These are phyloP conservation scores for Pseudogymnoascus sp. DNA, from an alignment of 2,329 filamentous ascomycete genomes.

Conservation along the genomic window DNA sequence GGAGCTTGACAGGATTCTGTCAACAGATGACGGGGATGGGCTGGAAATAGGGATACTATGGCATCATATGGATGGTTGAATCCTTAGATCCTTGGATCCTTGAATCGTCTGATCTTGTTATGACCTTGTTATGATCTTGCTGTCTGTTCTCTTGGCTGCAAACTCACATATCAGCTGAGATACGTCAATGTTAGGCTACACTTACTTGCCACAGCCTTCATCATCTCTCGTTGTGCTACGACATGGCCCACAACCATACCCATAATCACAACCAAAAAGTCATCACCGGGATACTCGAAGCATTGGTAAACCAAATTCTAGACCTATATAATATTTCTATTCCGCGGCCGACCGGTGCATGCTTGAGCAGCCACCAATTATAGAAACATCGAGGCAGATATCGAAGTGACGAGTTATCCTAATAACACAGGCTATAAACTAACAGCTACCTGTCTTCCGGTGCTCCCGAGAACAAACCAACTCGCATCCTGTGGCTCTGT, in stretches of 20 bases:
- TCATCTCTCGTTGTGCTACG: not conserved
- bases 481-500: slow-evolving; percentile 72
- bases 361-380: not conserved
- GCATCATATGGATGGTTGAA: not conserved
- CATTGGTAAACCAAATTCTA: slow-evolving; percentile 11
- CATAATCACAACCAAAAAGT: not conserved
- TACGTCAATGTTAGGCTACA: slow-evolving; percentile 1
- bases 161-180: not conserved
- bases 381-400: slow-evolving; percentile 8
- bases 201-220: slow-evolving; percentile 1
- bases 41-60: not conserved
- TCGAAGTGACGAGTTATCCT: slow-evolving; percentile 4
- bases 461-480: slow-evolving; percentile 65
- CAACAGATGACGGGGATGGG: not conserved
- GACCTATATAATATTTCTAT: slow-evolving; percentile 11
- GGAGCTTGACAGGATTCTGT: not conserved
- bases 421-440: slow-evolving; percentile 5
- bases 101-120: not conserved
- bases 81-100: not conserved
- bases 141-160: not conserved
- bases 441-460: slow-evolving; percentile 50
- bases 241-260: not conserved
- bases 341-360: not conserved
- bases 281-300: not conserved
- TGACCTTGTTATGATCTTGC: not conserved